phyloP scores from a whole-genome alignment of 306 rosid species.

The Cucurbita pepo region DNA sequence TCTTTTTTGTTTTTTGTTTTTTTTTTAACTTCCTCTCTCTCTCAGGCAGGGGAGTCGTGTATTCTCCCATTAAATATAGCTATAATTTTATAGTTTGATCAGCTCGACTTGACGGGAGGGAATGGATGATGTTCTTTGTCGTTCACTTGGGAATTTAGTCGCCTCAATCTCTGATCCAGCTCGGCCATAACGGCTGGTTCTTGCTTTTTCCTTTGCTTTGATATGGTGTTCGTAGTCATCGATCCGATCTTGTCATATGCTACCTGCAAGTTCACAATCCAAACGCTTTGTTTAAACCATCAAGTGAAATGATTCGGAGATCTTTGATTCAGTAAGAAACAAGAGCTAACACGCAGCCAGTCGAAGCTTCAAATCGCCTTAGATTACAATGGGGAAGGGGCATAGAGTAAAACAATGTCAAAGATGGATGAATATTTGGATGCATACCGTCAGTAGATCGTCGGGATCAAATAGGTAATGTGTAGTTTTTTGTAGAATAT shows the following conservation, averaged over 20 bases:
- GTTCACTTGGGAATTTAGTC: conserved; percentile 51
- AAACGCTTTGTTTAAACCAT: background rate
- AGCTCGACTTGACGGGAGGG: background rate
- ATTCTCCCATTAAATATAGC: conserved; percentile 1
- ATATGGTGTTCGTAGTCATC: conserved; percentile 79
- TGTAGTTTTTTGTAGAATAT: conserved; percentile 59
- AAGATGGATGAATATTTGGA: background rate
- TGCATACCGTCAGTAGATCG: conserved; percentile 63
- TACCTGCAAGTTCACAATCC: conserved; percentile 40
- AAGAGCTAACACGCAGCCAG: background rate
- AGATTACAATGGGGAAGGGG: background rate
- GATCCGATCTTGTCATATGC: conserved; percentile 92
- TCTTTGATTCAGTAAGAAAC: too few relatives aligned
- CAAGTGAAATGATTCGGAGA: background rate
- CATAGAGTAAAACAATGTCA: background rate
- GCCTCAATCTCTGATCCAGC: conserved; percentile 72
- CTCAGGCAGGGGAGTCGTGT: conserved; percentile 6
- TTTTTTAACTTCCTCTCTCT: conserved; percentile 13
- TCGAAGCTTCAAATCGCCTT: background rate
- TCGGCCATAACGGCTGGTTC: conserved; percentile 97
- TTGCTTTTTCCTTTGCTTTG: conserved; percentile 91
- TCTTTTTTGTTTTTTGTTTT: background rate
- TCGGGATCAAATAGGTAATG: conserved; percentile 96
- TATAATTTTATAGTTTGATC: conserved; percentile 19
- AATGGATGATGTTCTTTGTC: conserved; percentile 24